These are phyloP conservation scores for Elaphomyces granulatus DNA, from an alignment of 495 filamentous ascomycete genomes.

Conservation along the genomic window DNA sequence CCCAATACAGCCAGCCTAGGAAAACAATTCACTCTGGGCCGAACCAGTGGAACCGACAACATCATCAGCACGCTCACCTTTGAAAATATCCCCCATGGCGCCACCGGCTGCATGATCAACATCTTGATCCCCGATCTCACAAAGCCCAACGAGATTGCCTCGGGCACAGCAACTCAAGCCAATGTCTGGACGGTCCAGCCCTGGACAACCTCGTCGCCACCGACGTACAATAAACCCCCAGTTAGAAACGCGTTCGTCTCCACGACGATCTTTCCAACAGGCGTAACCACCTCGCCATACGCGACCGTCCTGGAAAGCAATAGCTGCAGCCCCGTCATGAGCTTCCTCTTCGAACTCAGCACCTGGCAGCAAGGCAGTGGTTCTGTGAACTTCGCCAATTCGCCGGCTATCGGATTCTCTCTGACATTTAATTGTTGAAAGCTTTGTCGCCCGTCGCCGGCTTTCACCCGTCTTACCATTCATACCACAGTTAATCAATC, in stretches of 20 bases:
- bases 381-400: conserved; percentile 6
- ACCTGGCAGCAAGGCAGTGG: conserved; percentile 8
- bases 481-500: too few species aligned
- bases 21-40: conserved; percentile 6
- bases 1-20: conserved; percentile 5
- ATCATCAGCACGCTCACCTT: conserved; percentile 11
- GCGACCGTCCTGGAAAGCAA: conserved; percentile 4
- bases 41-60: neutral
- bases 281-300: neutral
- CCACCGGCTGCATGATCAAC: conserved; percentile 11
- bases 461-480: too few species aligned
- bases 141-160: conserved; percentile 5
- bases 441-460: too few species aligned
- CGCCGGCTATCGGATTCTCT: conserved; percentile 4
- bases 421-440: conserved; percentile 12
- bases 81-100: conserved; percentile 6
- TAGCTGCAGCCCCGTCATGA: conserved; percentile 8
- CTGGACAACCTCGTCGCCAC: conserved; percentile 1
- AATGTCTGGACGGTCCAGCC: conserved; percentile 9
- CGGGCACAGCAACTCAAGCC: conserved; percentile 5
- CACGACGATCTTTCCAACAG: conserved; percentile 7
- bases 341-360: conserved; percentile 6
- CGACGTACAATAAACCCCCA: conserved; percentile 10
- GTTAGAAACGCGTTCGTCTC: conserved; percentile 1
- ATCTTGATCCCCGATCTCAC: conserved; percentile 6